Conservation (phyloP, 768 basidiomycete genomes). For the Boletus edulis region DNA sequence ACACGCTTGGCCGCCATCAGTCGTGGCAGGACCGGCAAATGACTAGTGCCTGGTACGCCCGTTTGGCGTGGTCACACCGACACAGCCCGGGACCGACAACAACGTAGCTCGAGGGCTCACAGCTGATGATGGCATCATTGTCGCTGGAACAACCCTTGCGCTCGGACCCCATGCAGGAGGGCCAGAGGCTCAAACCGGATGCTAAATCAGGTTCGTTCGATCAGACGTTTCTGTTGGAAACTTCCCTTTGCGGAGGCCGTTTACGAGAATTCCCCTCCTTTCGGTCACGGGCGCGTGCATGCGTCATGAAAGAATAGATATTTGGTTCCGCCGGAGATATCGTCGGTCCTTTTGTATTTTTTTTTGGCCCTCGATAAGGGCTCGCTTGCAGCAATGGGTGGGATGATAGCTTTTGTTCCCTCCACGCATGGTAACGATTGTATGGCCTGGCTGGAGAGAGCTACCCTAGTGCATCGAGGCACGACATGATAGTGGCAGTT, state of each 20-base stretch:
- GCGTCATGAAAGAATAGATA: neutral
- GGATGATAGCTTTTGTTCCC: neutral
- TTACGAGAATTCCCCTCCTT: slow-evolving; percentile 9
- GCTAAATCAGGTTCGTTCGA: slow-evolving; percentile 11
- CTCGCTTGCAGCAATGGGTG: neutral
- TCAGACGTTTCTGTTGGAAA: slow-evolving; percentile 34
- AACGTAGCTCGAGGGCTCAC: slow-evolving; percentile 1
- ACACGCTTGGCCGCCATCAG: neutral
- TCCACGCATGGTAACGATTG: no score
- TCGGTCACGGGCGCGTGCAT: slow-evolving; percentile 9
- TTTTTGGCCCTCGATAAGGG: slow-evolving; percentile 1
- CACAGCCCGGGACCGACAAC: slow-evolving; percentile 20
- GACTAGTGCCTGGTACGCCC: neutral
- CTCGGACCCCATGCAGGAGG: neutral
- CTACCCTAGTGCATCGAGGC: neutral
- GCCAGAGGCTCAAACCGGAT: slow-evolving; percentile 15
- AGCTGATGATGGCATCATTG: slow-evolving; percentile 5
- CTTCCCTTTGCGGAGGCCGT: slow-evolving; percentile 15
- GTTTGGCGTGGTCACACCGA: slow-evolving; percentile 3
- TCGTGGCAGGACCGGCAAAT: neutral
- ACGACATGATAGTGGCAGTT: neutral
- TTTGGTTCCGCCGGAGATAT: slow-evolving; percentile 10
- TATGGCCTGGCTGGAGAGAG: no score
- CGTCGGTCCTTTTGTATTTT: neutral
- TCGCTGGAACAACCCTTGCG: slow-evolving; percentile 1